Percentiles rank a stretch among this genome's conserved stretches.
Conservation (phyloP, 768 basidiomycete species). For the Calocybe indica region DNA sequence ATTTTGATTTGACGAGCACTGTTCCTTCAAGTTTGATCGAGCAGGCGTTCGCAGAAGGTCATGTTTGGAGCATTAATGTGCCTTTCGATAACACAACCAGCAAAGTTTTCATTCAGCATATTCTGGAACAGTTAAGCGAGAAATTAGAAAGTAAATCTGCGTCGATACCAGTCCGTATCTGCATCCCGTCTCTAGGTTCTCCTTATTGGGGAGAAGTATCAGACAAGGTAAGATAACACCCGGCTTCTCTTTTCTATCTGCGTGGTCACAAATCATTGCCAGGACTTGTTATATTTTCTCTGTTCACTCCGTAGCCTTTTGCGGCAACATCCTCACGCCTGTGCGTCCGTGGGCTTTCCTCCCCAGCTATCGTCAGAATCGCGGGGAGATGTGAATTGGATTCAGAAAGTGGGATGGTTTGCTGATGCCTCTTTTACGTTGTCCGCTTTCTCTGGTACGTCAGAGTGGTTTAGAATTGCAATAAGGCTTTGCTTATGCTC, state of each 20-base stretch:
- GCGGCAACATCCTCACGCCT: conserved; percentile 49
- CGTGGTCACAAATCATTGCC: conserved; percentile 1
- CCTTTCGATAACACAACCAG: too few relatives aligned
- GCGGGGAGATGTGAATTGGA: conserved; percentile 66
- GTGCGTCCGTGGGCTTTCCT: conserved; percentile 64
- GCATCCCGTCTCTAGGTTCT: conserved; percentile 57
- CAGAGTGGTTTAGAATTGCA: neutral
- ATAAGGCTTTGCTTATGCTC: neutral
- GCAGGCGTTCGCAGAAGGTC: too few relatives aligned
- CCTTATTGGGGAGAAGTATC: conserved; percentile 64
- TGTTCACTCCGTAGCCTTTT: conserved; percentile 58
- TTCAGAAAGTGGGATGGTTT: conserved; percentile 73
- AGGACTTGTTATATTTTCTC: conserved; percentile 74
- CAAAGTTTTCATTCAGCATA: too few relatives aligned
- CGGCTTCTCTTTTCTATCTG: neutral
- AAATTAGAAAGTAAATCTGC: conserved; percentile 11
- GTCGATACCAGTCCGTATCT: conserved; percentile 46
- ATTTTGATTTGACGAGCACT: conserved; percentile 67
- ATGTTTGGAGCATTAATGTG: too few relatives aligned
- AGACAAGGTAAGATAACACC: conserved; percentile 38
- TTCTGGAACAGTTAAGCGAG: neutral
- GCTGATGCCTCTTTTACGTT: conserved; percentile 72
- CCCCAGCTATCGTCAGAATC: conserved; percentile 53
- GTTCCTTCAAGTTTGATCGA: conserved; percentile 33
- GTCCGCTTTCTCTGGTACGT: conserved; percentile 69